A percentile compares a stretch with the other conserved stretches of the same genome.
Evolutionary conservation across 148 eudicot genomes (phyloP).

Genomic region (Fallopia convolvulus): DNA sequence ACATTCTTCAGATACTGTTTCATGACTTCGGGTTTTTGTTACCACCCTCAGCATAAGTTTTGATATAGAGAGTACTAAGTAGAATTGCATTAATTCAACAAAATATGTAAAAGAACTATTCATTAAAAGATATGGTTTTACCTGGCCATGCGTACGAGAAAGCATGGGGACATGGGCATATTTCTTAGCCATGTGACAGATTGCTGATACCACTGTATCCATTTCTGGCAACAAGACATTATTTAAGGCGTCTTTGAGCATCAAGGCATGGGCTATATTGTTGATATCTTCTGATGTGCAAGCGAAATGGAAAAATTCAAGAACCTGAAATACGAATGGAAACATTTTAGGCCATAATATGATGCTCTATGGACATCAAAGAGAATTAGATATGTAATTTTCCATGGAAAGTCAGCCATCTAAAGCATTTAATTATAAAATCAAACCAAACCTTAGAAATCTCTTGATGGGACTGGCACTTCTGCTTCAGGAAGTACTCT

Average conservation of each 20-base stretch:
- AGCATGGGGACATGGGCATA: slow-evolving; percentile 71
- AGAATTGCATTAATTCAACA: neutral
- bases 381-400: neutral
- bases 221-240: slow-evolving; percentile 47
- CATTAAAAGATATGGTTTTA: slow-evolving; percentile 10
- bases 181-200: slow-evolving; percentile 55
- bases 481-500: slow-evolving; percentile 85
- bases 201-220: slow-evolving; percentile 56
- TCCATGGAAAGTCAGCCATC: neutral
- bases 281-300: slow-evolving; percentile 98
- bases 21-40: neutral
- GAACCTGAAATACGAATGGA: slow-evolving; percentile 38
- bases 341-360: neutral
- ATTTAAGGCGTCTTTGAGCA: slow-evolving; percentile 74
- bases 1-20: neutral
- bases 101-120: neutral
- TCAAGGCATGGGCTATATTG: slow-evolving; percentile 86
- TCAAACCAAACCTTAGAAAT: slow-evolving; percentile 52
- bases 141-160: slow-evolving; percentile 99
- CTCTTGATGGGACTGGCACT: slow-evolving; percentile 66
- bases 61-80: no score
- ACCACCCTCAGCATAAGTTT: neutral
- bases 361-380: neutral
- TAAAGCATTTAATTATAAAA: neutral
- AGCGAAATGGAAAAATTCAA: slow-evolving; percentile 95